Conservation (phyloP, 2,329 filamentous ascomycete species). For the Hypomyces perniciosus region DNA sequence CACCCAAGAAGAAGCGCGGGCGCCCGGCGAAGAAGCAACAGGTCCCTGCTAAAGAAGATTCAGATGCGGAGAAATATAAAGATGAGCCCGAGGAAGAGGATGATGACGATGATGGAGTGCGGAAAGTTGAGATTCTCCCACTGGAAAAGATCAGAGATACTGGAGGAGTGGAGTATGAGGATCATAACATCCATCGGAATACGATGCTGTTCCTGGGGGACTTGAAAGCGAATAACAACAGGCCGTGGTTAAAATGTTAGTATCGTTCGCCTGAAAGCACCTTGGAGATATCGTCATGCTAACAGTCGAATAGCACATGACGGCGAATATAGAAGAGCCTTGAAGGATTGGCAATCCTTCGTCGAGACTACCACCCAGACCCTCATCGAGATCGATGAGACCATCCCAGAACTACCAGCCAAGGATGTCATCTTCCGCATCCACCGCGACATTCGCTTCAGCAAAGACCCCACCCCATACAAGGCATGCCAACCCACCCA, state of each 20-base stretch:
- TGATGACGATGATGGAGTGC: conserved; percentile 32
- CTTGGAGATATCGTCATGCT: neutral
- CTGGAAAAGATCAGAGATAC: conserved; percentile 30
- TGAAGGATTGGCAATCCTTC: conserved; percentile 77
- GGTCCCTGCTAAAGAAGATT: conserved; percentile 16
- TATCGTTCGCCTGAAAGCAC: neutral
- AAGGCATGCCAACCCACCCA: conserved; percentile 52
- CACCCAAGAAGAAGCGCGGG: conserved; percentile 24
- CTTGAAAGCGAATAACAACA: conserved; percentile 53
- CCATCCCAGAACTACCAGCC: conserved; percentile 76
- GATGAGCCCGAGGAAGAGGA: conserved; percentile 24
- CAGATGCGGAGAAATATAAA: conserved; percentile 19
- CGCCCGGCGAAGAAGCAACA: conserved; percentile 20
- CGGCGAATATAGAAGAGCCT: conserved; percentile 67
- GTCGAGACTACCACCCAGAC: conserved; percentile 65
- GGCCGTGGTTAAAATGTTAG: conserved; percentile 54
- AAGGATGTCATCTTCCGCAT: conserved; percentile 87
- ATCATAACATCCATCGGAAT: conserved; percentile 50
- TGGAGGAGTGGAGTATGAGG: conserved; percentile 40
- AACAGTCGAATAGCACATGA: conserved; percentile 57
- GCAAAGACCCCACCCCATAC: conserved; percentile 78
- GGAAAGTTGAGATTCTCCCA: conserved; percentile 31
- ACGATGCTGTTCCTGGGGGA: conserved; percentile 53
- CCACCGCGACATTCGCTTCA: conserved; percentile 80
- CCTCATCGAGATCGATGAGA: conserved; percentile 67